A percentile compares a stretch with the other conserved stretches of the same genome.
Evolutionary conservation across 306 rosid genomes (phyloP).

Genomic region (barrel medic (Medicago truncatula)): MtrunA17r5.0-ANR NC_053046.1:14244001-14244500

Average conservation of each 20-base stretch:
- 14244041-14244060: constrained; percentile 92
- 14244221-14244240: constrained; percentile 77
- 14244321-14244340: constrained; percentile 41
- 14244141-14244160: constrained; percentile 90
- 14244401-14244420: constrained; percentile 33
- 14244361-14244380: constrained; percentile 31
- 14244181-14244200: constrained; percentile 99
- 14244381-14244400: constrained; percentile 23
- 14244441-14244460: constrained; percentile 73
- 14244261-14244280: constrained; percentile 97
- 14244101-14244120: constrained; percentile 31
- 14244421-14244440: constrained; percentile 76
- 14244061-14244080: constrained; percentile 38
- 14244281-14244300: constrained; percentile 98
- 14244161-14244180: constrained; percentile 94
- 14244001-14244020: constrained; percentile 94
- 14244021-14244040: constrained; percentile 80
- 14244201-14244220: constrained; percentile 88
- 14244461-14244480: constrained; percentile 71
- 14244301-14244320: constrained; percentile 97
- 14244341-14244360: constrained; percentile 16
- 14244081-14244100: constrained; percentile 30
- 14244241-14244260: constrained; percentile 79
- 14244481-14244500: constrained; percentile 98
- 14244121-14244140: constrained; percentile 46